phyloP scores from a whole-genome alignment of 441 rosid species.

The Eruca vesicaria region DNA sequence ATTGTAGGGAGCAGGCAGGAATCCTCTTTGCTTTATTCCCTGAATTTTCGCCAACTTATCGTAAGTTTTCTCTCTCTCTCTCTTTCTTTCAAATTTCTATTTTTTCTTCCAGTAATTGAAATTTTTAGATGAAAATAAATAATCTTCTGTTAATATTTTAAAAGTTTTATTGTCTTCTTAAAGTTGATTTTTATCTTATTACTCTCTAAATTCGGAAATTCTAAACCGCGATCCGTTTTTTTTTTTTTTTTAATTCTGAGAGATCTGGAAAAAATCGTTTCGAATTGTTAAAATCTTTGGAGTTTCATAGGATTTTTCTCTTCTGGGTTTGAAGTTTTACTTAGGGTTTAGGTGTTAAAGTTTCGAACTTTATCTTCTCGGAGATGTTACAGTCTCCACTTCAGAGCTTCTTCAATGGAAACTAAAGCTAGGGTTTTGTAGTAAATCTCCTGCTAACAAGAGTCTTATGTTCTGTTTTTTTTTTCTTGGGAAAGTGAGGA shows the following conservation, averaged over 20 bases:
- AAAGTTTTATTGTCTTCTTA: background rate
- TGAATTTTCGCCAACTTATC: background rate
- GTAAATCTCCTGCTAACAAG: constrained; percentile 10
- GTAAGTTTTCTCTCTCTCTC: background rate
- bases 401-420: constrained; percentile 14
- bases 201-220: constrained; percentile 5
- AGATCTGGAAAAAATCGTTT: background rate
- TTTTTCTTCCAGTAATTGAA: background rate
- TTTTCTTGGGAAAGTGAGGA: background rate
- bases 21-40: background rate
- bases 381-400: constrained; percentile 11
- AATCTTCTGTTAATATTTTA: background rate
- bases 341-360: background rate
- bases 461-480: background rate
- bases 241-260: background rate
- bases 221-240: background rate
- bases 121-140: background rate
- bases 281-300: background rate
- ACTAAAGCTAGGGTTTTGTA: constrained; percentile 11
- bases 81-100: background rate
- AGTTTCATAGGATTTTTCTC: background rate
- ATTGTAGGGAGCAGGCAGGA: constrained; percentile 1
- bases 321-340: background rate
- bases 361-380: background rate
- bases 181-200: background rate